phyloP scores from a whole-genome alignment of 2,329 filamentous ascomycete species.

The Claviceps maximensis region DNA sequence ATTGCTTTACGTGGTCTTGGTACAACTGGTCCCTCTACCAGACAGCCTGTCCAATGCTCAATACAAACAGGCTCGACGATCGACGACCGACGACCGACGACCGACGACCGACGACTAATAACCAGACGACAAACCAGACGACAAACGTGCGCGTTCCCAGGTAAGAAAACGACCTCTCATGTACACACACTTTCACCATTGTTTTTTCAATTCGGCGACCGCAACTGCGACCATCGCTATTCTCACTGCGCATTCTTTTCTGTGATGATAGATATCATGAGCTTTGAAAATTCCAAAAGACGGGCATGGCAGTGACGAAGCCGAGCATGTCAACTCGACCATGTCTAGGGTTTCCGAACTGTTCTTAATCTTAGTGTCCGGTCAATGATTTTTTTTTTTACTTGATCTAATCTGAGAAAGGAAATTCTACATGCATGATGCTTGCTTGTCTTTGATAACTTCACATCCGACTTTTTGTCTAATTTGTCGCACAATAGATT shows the following conservation, averaged over 20 bases:
- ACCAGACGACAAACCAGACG: too few relatives aligned
- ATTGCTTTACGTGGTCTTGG: background rate
- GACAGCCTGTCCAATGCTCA: background rate
- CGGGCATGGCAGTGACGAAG: constrained; percentile 28
- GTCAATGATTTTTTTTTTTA: constrained; percentile 30
- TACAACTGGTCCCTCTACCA: background rate
- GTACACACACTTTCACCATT: background rate
- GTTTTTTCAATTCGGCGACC: background rate
- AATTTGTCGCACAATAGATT: constrained; percentile 25
- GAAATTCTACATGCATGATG: constrained; percentile 2
- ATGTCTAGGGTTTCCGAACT: constrained; percentile 31
- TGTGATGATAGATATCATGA: constrained; percentile 29
- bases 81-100: background rate
- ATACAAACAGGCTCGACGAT: background rate
- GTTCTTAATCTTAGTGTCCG: constrained; percentile 10
- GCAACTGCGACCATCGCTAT: background rate
- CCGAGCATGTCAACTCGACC: constrained; percentile 24
- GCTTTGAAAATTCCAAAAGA: constrained; percentile 23
- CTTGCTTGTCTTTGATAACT: constrained; percentile 7
- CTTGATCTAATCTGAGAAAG: constrained; percentile 53
- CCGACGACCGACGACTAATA: background rate
- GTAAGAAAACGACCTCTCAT: background rate
- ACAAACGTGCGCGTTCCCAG: background rate
- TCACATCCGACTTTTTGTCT: constrained; percentile 17
- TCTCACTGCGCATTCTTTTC: constrained; percentile 1